A percentile compares a stretch with the other conserved stretches of the same genome.
These are phyloP conservation scores for Aspergillus hortae DNA, from an alignment of 2,329 filamentous ascomycete species.

Conservation along the genomic window DNA sequence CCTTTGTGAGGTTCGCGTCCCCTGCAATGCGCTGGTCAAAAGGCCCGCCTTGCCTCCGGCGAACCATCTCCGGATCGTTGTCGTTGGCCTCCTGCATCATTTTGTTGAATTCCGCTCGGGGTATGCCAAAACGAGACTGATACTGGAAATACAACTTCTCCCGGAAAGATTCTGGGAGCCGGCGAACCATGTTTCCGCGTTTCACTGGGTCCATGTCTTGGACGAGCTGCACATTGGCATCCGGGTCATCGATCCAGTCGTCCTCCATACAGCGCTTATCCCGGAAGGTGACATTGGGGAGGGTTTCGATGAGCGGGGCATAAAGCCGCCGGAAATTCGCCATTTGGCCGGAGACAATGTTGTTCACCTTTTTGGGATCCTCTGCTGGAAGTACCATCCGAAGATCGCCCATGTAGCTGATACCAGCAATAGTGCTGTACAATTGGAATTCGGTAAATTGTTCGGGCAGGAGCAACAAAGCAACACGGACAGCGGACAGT, in stretches of 20 bases:
- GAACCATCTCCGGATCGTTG: slow-evolving; percentile 62
- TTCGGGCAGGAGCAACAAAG: slow-evolving; percentile 78
- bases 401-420: slow-evolving; percentile 95
- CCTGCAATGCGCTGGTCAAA: slow-evolving; percentile 83
- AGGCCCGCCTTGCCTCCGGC: slow-evolving; percentile 70
- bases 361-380: slow-evolving; percentile 85
- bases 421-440: slow-evolving; percentile 84
- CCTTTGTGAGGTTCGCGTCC: slow-evolving; percentile 65
- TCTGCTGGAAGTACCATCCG: slow-evolving; percentile 89
- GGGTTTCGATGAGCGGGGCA: slow-evolving; percentile 78
- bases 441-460: slow-evolving; percentile 82
- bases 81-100: slow-evolving; percentile 78
- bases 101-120: slow-evolving; percentile 73
- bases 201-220: slow-evolving; percentile 93
- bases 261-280: slow-evolving; percentile 57
- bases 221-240: slow-evolving; percentile 63
- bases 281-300: slow-evolving; percentile 81
- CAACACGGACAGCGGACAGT: slow-evolving; percentile 83
- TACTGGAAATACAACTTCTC: slow-evolving; percentile 92
- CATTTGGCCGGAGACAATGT: slow-evolving; percentile 91
- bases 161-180: slow-evolving; percentile 81
- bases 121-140: slow-evolving; percentile 84
- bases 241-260: slow-evolving; percentile 62
- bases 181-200: slow-evolving; percentile 92
- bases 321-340: slow-evolving; percentile 89